Base-by-base conservation (phyloP, 352 stramenopile species). In the Globisporangium emineosum region DNA sequence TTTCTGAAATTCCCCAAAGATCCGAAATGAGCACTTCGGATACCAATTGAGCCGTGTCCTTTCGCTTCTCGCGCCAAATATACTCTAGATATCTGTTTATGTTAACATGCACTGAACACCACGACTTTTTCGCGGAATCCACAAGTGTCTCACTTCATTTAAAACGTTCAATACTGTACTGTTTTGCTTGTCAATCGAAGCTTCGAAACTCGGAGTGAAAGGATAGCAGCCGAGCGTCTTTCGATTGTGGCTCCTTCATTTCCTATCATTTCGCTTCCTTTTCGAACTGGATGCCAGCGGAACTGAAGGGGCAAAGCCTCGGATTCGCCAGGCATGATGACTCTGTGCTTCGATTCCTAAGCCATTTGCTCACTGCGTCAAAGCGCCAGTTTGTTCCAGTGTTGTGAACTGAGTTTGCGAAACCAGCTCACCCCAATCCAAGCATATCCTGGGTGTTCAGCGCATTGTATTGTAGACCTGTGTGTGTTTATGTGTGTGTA, bases 171-270 rank as follows among this genome's bases (percentile, higher is more conserved):
- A 0, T 5, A 10, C 29, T 1, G 51, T 57, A 57, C 8, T 42
- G 9, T 5, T 3, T 57, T 42, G 29, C 51, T 43, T 19, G 29
- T 57, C 51, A 57, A 43, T 57, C 52, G 52, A 57, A 42, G 51
- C 17, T 57, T 42, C 51, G 15, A 43, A 53, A 53, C 27, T 15
- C 17, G 12, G 51, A 40, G 51, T 4, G 23, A 30, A 42, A 57
- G 51, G 51, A 57, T 57, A 30, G 15, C 13, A 6, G 12, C 25
- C 6, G 25, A 43, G 52, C 52, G 30, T 58, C 52, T 58, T 29
- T 33, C 52, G 10, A 45, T 58, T 43, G 52, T 43, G 52, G 21
- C 30, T 58, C 52, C 30, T 58, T 58, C 52, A 43, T 58, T 45
- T 45, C 52, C 30, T 45, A 58, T 58, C 52, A 45, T 30, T 21